Conservation (phyloP, 805 yeast genomes). For the Lipomyces starkeyi region DNA sequence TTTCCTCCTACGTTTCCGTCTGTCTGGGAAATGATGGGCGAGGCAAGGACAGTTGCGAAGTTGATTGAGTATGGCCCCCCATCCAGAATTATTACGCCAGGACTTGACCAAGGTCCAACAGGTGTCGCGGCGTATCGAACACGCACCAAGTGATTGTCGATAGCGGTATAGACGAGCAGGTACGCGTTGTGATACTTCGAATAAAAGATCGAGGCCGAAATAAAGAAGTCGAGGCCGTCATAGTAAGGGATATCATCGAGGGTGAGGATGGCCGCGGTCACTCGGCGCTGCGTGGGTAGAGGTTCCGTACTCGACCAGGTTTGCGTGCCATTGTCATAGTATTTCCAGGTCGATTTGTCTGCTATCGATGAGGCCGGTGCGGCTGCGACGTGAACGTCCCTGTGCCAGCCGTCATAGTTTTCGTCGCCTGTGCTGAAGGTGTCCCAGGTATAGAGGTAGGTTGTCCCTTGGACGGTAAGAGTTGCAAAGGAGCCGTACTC, state of each 20-base stretch:
- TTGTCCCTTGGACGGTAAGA: slow-evolving; percentile 9
- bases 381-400: slow-evolving; percentile 14
- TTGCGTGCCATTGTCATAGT: slow-evolving; percentile 11
- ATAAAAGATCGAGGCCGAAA: slow-evolving; percentile 17
- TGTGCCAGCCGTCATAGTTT: slow-evolving; percentile 2
- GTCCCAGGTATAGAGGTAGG: slow-evolving; percentile 18
- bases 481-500: slow-evolving; percentile 18
- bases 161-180: neutral
- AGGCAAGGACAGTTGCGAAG: too few species aligned
- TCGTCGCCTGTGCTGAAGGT: neutral
- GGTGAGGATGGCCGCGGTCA: slow-evolving; percentile 8
- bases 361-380: slow-evolving; percentile 15
- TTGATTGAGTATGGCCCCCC: too few species aligned
- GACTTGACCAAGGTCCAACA: neutral
- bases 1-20: too few species aligned
- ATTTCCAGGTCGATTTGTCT: slow-evolving; percentile 19
- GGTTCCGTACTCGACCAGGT: slow-evolving; percentile 20
- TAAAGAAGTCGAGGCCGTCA: slow-evolving; percentile 1
- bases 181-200: slow-evolving; percentile 20
- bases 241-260: neutral
- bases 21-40: too few species aligned
- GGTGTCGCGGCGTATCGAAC: slow-evolving; percentile 2
- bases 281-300: slow-evolving; percentile 5
- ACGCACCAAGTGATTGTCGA: neutral
- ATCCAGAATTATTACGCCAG: too few species aligned